Evolutionary conservation across 306 rosid species (phyloP), one percentile per base, ranked within the genome.

Genomic region (Quercus mongolica): DNA sequence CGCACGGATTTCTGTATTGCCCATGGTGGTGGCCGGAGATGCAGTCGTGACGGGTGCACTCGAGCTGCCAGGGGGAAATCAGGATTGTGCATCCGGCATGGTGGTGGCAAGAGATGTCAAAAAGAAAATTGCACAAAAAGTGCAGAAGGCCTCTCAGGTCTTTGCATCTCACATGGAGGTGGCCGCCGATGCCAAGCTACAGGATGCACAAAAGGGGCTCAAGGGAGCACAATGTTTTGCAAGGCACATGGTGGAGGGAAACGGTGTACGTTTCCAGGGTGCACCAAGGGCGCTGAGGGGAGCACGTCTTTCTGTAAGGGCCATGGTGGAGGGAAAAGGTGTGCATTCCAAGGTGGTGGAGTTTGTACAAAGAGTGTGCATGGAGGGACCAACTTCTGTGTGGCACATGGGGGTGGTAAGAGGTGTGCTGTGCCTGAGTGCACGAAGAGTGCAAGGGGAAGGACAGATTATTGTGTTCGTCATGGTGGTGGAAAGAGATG

Each of bases 201-300:
- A 28, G 97, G 90, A 38, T 94, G 98, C 88, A 90, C 98, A 35
- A 94, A 94, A 81, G 98, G 98, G 59, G 97, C 98, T 21, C 98
- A 94, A 79, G 98, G 98, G 74, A 94, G 98, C 84, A 94, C 98
- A 56, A 92, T 90, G 94, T 94, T 85, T 80, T 94, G 98, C 87
- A 94, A 94, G 87, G 98, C 98, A 51, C 98, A 94, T 83, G 98
- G 98, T 79, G 98, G 98, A 19, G 98, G 98, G 0, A 94, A 94
- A 72, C 81, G 98, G 65, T 94, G 98, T 83, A 92, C 97, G 1
- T 87, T 94, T 78, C 86, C 88, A 35, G 98, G 97, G 49, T 94
- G 98, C 91, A 94, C 92, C 68, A 94, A 94, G 75, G 98, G 98
- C 44, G 98, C 98, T 33, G 98, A 94, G 86, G 98, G 98, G 67